These are phyloP conservation scores for Zygotorulaspora danielsina DNA, from an alignment of 805 yeast genomes.

Conservation along the genomic window DNA sequence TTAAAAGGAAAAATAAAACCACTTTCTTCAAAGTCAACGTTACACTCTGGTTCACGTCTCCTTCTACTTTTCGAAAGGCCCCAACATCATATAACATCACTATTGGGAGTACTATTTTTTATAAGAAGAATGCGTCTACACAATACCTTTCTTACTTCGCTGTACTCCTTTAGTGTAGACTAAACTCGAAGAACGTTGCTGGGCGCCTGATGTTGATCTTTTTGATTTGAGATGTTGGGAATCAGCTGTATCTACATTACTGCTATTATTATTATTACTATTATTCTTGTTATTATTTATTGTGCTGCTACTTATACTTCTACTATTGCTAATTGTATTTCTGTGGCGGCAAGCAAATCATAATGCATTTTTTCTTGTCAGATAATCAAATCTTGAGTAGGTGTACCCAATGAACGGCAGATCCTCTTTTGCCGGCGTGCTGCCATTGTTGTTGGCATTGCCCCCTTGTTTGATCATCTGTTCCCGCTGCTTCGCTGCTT, in stretches of 20 bases:
- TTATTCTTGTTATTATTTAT: background rate
- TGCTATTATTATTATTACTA: conserved; percentile 1
- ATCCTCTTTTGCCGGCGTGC: conserved; percentile 55
- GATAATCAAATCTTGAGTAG: conserved; percentile 87
- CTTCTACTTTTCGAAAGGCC: conserved; percentile 9
- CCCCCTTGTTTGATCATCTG: conserved; percentile 43
- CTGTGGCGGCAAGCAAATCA: too few species aligned
- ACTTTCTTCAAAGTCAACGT: too few species aligned
- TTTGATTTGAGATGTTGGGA: conserved; percentile 36
- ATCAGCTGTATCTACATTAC: conserved; percentile 41
- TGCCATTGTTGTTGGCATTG: conserved; percentile 43
- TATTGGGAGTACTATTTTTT: conserved; percentile 10
- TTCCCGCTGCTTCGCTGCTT: conserved; percentile 64
- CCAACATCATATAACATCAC: conserved; percentile 32
- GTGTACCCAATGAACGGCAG: conserved; percentile 97
- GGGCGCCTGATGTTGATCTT: conserved; percentile 41
- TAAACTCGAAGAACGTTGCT: conserved; percentile 35
- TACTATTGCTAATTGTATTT: too few species aligned
- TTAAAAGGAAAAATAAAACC: too few species aligned
- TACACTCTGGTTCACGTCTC: too few species aligned
- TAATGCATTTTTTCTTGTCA: conserved; percentile 65
- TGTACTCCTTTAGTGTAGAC: conserved; percentile 31
- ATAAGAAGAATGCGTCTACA: conserved; percentile 15
- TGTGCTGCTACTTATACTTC: background rate
- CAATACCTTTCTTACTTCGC: conserved; percentile 16